These are phyloP conservation scores for Aspergillus sp. DNA, from an alignment of 2,329 filamentous ascomycete species.

Conservation along the genomic window DNA sequence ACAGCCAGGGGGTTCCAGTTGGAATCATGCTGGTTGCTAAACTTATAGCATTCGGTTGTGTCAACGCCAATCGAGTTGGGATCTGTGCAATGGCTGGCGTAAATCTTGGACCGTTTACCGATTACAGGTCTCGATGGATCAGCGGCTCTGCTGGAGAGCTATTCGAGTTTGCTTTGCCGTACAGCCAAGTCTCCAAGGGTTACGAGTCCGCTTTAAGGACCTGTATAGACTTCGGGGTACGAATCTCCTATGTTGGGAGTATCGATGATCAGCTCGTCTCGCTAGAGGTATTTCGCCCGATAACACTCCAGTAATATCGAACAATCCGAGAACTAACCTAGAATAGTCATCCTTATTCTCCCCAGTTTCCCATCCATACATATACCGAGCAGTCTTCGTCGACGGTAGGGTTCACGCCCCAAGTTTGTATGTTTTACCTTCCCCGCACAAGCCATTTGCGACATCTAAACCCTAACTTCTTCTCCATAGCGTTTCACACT, in stretches of 20 bases:
- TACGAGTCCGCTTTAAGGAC: slow-evolving; percentile 75
- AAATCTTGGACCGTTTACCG: slow-evolving; percentile 86
- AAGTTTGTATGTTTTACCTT: slow-evolving; percentile 65
- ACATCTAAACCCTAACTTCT: slow-evolving; percentile 11
- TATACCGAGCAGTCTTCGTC: slow-evolving; percentile 93
- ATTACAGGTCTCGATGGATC: slow-evolving; percentile 86
- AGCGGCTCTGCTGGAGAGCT: slow-evolving; percentile 90
- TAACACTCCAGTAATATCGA: not conserved
- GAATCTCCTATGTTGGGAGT: slow-evolving; percentile 85
- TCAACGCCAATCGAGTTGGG: slow-evolving; percentile 74
- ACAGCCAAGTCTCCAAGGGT: slow-evolving; percentile 77
- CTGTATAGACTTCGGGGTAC: slow-evolving; percentile 74
- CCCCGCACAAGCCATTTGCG: not conserved
- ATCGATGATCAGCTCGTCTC: slow-evolving; percentile 97
- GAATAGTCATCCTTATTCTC: slow-evolving; percentile 77
- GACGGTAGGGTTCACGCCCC: slow-evolving; percentile 89
- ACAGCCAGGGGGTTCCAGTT: slow-evolving; percentile 94
- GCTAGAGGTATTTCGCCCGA: slow-evolving; percentile 63
- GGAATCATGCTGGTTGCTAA: slow-evolving; percentile 90
- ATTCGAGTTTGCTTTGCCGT: slow-evolving; percentile 85
- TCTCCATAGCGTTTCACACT: slow-evolving; percentile 67
- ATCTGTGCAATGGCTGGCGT: slow-evolving; percentile 90
- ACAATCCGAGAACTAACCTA: not conserved
- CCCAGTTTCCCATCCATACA: slow-evolving; percentile 83
- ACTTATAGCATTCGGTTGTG: slow-evolving; percentile 83